Percentiles rank a stretch among this genome's conserved stretches.
Evolutionary conservation across 495 filamentous ascomycete genomes (phyloP).

Genomic region (Schizothecium vesticola): DNA sequence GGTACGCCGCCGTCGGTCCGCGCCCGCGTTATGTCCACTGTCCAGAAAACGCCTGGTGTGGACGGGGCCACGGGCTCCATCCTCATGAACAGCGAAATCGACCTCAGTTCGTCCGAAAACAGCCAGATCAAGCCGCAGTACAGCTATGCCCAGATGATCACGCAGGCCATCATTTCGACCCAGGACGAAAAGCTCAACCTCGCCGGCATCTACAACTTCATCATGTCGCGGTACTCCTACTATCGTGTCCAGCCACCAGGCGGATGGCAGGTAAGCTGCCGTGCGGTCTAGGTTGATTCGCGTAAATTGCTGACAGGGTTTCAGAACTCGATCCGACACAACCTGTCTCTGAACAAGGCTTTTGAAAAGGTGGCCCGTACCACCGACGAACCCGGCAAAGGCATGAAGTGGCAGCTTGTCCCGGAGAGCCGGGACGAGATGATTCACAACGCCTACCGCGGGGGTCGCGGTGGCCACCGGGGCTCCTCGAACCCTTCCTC

Average conservation of each 20-base stretch:
- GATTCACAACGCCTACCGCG: constrained; percentile 42
- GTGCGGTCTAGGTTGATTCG: background rate
- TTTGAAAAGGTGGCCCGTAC: constrained; percentile 88
- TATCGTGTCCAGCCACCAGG: constrained; percentile 67
- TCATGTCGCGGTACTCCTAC: constrained; percentile 81
- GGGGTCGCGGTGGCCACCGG: constrained; percentile 52
- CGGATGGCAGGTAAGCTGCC: constrained; percentile 76
- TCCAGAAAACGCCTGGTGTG: constrained; percentile 40
- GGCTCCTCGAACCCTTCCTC: constrained; percentile 54
- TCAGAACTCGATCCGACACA: constrained; percentile 94
- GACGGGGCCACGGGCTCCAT: constrained; percentile 33
- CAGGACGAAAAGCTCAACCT: constrained; percentile 82
- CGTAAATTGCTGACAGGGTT: constrained; percentile 18
- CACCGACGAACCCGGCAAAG: constrained; percentile 94
- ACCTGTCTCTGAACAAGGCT: constrained; percentile 85
- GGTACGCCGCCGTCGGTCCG: constrained; percentile 58
- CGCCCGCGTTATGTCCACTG: constrained; percentile 28
- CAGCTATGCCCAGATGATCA: constrained; percentile 96
- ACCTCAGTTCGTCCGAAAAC: constrained; percentile 75
- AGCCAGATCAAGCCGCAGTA: constrained; percentile 89
- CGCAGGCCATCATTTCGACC: constrained; percentile 83
- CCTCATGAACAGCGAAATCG: constrained; percentile 55
- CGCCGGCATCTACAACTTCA: constrained; percentile 85
- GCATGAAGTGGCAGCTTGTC: constrained; percentile 96
- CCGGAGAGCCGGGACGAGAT: constrained; percentile 72